phyloP scores from a whole-genome alignment of 1,284 basidiomycete species.

The Puccinia hordei region DNA sequence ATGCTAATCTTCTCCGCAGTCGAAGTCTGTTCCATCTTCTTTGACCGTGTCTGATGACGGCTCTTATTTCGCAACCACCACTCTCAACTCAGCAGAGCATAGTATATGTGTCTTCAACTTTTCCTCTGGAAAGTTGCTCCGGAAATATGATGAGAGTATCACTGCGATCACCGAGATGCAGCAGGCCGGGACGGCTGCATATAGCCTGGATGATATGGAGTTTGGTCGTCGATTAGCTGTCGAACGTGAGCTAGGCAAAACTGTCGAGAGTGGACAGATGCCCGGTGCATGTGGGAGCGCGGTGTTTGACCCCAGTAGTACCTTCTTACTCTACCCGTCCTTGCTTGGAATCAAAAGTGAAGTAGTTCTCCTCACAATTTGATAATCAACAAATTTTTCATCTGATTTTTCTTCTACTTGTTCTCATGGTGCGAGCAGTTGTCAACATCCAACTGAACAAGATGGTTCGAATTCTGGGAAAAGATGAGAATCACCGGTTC shows the following conservation, averaged over 20 bases:
- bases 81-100: constrained; percentile 75
- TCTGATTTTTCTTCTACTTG: neutral
- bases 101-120: constrained; percentile 93
- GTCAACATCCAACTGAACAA: constrained; percentile 92
- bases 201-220: constrained; percentile 97
- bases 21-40: constrained; percentile 85
- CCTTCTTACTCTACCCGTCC: constrained; percentile 89
- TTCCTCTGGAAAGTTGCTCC: constrained; percentile 80
- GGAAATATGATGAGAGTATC: constrained; percentile 93
- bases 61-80: constrained; percentile 85
- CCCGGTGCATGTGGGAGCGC: constrained; percentile 67
- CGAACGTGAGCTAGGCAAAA: constrained; percentile 87
- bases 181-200: constrained; percentile 73
- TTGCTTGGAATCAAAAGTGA: constrained; percentile 91
- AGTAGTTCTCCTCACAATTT: neutral
- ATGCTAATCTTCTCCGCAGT: constrained; percentile 62
- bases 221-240: constrained; percentile 91
- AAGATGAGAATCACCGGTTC: constrained; percentile 91
- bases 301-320: constrained; percentile 94
- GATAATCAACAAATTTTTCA: neutral
- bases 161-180: constrained; percentile 88
- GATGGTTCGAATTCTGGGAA: constrained; percentile 84
- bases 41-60: constrained; percentile 86
- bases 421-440: constrained; percentile 65
- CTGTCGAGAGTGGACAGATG: constrained; percentile 61